Base-by-base conservation (phyloP, 306 rosid genomes). In the Vigna hirtella region DNA sequence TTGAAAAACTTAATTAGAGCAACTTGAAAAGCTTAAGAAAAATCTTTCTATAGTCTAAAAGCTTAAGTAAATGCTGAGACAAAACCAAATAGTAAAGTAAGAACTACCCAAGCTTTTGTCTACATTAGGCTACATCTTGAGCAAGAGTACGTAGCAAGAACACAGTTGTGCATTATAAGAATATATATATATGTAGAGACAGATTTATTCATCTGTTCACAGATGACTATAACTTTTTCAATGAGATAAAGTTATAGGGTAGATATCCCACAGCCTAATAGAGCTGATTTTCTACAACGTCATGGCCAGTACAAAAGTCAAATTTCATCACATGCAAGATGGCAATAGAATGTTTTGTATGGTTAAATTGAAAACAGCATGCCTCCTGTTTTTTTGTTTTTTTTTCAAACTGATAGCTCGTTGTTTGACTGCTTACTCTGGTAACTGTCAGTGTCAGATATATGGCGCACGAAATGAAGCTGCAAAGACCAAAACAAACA, bases 401-500 rank as follows among this genome's bases (percentile, higher is more conserved):
- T 77, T 86, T 1, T 85, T 83, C 49, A 53, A 61, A 61, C 63
- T 74, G 66, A 22, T 53, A 79, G 5, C 26, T 48, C 73, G 36
- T 72, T 92, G 84, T 85, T 87, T 24, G 76, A 58, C 69, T 66
- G 74, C 82, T 77, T 90, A 79, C 77, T 85, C 28, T 24, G 28
- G 76, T 72, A 38, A 83, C 74, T 87, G 84, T 85, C 79, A 88
- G 66, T 49, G 67, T 79, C 74, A 72, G 97, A 88, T 69, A 89
- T 83, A 74, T 92, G 97, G 81, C 81, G 89, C 38, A 87, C 69
- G 70, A 94, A 94, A 48, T 56, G 85, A 81, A 94, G 97, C 97
- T 92, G 85, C 77, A 50, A 67, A 55, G 45, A 48, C 50, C 82
- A 73, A 75, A 87, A 81, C 42, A 77, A 55, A 61, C 71, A 57